phyloP scores from a whole-genome alignment of 202 grass and related monocot species.

The Setaria viridis region DNA sequence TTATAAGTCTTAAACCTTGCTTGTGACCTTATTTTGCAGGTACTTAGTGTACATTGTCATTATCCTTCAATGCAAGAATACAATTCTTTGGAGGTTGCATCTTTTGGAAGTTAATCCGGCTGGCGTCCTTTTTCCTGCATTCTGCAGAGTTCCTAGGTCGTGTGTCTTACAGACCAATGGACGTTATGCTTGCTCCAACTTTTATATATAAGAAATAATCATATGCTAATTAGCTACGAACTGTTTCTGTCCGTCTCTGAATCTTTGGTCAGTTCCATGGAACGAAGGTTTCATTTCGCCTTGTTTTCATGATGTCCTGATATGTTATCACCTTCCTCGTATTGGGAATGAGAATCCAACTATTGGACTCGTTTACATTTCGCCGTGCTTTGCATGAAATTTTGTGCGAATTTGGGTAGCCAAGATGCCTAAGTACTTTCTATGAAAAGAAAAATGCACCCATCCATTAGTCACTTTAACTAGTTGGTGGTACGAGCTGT shows the following conservation, averaged over 20 bases:
- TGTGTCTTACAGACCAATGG: background rate
- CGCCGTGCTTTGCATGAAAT: background rate
- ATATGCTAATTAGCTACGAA: background rate
- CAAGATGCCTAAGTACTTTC: background rate
- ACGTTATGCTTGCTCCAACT: background rate
- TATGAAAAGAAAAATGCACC: background rate
- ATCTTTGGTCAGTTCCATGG: background rate
- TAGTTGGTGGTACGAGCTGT: too few relatives aligned
- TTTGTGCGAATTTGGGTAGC: background rate
- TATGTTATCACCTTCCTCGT: background rate
- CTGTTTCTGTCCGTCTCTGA: background rate
- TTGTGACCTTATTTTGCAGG: slow-evolving; percentile 50
- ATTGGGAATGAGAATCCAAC: background rate
- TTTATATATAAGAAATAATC: slow-evolving; percentile 40
- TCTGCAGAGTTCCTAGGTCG: slow-evolving; percentile 8
- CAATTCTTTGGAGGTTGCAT: slow-evolving; percentile 37
- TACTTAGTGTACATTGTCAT: slow-evolving; percentile 38
- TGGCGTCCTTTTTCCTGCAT: slow-evolving; percentile 11
- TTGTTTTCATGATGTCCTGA: background rate
- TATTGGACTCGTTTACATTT: too few relatives aligned
- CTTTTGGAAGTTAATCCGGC: slow-evolving; percentile 34
- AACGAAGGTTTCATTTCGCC: background rate
- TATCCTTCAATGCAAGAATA: slow-evolving; percentile 36
- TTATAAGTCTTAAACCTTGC: background rate
- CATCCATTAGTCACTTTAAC: background rate